Evolutionary conservation across 2,329 filamentous ascomycete species (phyloP), one percentile per base, ranked within the genome.

Genomic region (Aspergillus sp.): DNA sequence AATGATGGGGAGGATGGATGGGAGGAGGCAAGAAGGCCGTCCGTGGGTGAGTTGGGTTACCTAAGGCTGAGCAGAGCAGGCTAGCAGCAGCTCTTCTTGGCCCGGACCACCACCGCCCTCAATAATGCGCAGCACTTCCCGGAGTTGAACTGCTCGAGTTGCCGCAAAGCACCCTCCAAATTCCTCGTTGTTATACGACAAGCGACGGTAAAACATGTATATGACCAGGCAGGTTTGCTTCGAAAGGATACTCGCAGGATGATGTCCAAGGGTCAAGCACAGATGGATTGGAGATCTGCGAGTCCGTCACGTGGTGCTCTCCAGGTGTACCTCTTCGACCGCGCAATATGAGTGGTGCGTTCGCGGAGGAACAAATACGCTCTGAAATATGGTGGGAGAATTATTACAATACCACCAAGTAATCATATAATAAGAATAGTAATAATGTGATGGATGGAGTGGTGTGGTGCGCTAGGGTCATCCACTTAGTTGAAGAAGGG

Each of bases 51-150:
- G 49, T 51, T 57, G 54, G 56, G 54, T 56, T 53, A 45, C 53
- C 55, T 56, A 56, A 59, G 50, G 47, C 63, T 61, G 40, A 40
- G 54, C 65, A 27, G 33, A 37, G 34, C 34, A 15, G 34, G 34
- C 27, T 30, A 30, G 27, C 27, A 30, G 27, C 61, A 65, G 64
- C 60, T 30, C 60, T 30, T 65, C 57, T 59, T 51, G 61, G 62
- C 57, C 57, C 60, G 65, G 63, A 63, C 63, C 64, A 67, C 39
- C 19, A 52, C 65, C 66, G 63, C 63, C 66, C 65, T 58, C 51
- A 60, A 61, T 58, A 55, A 63, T 56, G 64, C 59, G 47, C 60
- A 63, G 62, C 62, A 64, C 62, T 58, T 58, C 27, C 27, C 8
- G 27, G 7, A 30, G 27, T 9, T 11, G 27, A 30, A 58, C 54